phyloP scores from a whole-genome alignment of 495 filamentous ascomycete species.

The Gamarada debralockiae region DNA sequence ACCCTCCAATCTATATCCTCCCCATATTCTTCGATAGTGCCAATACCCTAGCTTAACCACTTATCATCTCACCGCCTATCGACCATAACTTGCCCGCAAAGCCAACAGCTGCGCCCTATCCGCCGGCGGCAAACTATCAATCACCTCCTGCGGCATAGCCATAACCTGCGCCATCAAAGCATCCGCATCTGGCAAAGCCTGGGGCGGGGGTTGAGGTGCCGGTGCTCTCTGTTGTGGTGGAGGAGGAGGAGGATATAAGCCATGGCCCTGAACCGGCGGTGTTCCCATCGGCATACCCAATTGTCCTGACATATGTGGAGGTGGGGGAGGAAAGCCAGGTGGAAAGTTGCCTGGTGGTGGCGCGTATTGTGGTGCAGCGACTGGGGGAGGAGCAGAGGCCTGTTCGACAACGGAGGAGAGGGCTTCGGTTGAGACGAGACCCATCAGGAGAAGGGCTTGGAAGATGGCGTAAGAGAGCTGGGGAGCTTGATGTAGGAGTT shows the following conservation, averaged over 20 bases:
- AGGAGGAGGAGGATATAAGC: constrained; percentile 38
- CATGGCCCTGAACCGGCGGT: constrained; percentile 56
- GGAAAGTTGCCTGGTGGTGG: constrained; percentile 14
- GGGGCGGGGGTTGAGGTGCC: constrained; percentile 38
- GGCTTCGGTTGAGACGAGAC: constrained; percentile 56
- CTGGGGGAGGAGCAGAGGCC: constrained; percentile 26
- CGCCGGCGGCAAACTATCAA: constrained; percentile 68
- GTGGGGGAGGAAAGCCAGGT: constrained; percentile 21
- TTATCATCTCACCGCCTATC: constrained; percentile 4
- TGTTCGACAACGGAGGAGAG: constrained; percentile 26
- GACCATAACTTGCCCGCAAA: constrained; percentile 47
- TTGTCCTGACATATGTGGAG: constrained; percentile 24
- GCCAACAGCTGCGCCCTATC: constrained; percentile 75
- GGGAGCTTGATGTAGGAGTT: constrained; percentile 83
- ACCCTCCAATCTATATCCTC: too few species aligned
- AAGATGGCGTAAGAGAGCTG: constrained; percentile 96
- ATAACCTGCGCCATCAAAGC: constrained; percentile 72
- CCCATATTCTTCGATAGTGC: too few species aligned
- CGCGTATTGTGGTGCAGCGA: constrained; percentile 5
- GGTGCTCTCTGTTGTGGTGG: constrained; percentile 30
- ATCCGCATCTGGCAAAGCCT: constrained; percentile 45
- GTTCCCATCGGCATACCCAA: constrained; percentile 38
- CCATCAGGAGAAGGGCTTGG: constrained; percentile 89
- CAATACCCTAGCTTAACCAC: too few species aligned
- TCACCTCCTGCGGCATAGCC: constrained; percentile 66